Evolutionary conservation across 2,329 filamentous ascomycete genomes (phyloP).

Genomic region (Fusarium anthophilum): DNA sequence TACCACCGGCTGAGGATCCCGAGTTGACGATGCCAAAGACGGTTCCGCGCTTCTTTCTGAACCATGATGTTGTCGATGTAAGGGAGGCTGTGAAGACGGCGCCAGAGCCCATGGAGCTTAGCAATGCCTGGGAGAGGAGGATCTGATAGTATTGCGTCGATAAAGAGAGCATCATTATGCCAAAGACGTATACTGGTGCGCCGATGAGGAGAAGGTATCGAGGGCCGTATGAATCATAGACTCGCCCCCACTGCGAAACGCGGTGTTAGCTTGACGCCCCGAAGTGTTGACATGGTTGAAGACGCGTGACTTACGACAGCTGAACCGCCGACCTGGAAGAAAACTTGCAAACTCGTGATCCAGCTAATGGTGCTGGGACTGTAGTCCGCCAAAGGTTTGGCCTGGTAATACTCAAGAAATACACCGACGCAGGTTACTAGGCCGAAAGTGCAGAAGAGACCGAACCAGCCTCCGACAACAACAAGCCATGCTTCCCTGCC

Average conservation of each 20-base stretch:
- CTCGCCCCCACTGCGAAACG: background rate
- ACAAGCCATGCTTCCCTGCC: background rate
- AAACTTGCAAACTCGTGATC: background rate
- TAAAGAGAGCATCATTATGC: background rate
- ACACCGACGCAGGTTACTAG: background rate
- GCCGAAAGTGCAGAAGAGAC: background rate
- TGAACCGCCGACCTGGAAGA: background rate
- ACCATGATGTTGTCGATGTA: background rate
- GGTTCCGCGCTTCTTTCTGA: background rate
- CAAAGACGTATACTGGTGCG: background rate
- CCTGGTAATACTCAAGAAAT: background rate
- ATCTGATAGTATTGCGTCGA: background rate
- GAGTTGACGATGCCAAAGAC: background rate
- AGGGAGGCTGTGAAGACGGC: fast-evolving
- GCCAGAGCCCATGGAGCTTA: background rate
- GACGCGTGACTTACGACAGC: background rate
- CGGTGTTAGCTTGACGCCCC: fast-evolving
- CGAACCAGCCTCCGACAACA: background rate
- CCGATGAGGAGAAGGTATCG: background rate
- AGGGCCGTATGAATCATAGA: background rate
- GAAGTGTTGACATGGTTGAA: fast-evolving
- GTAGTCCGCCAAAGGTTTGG: fast-evolving
- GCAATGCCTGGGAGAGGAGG: fast-evolving
- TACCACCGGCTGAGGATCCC: background rate
- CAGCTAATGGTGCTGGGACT: background rate